phyloP scores from a whole-genome alignment of 1,284 basidiomycete genomes.

The Rhodotorula mucilaginosa region DNA sequence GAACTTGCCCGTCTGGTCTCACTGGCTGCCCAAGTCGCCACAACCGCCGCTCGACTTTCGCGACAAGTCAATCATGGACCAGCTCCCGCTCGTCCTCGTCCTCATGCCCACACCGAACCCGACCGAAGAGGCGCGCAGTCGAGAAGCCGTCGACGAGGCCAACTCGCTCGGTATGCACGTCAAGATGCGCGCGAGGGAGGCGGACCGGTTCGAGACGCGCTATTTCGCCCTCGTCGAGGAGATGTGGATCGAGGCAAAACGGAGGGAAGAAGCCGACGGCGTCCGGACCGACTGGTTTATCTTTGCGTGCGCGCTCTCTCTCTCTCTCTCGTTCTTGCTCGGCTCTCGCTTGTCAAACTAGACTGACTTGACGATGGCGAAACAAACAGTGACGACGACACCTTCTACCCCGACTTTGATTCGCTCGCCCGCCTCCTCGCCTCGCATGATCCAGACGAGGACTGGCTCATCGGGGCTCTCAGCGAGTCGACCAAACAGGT shows the following conservation, averaged over 20 bases:
- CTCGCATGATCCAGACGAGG: conserved; percentile 21
- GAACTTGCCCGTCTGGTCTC: conserved; percentile 42
- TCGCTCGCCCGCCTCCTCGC: conserved; percentile 35
- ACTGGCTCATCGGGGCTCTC: conserved; percentile 37
- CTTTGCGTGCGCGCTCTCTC: conserved; percentile 43
- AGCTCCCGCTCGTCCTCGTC: conserved; percentile 34
- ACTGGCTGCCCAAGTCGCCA: conserved; percentile 37
- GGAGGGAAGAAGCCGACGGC: conserved; percentile 26
- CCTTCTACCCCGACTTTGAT: conserved; percentile 42
- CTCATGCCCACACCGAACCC: conserved; percentile 38
- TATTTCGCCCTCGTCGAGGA: conserved; percentile 41
- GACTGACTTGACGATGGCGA: not conserved
- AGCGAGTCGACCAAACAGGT: conserved; percentile 41
- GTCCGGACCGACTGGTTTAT: conserved; percentile 42
- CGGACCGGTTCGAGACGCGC: conserved; percentile 41
- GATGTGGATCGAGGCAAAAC: conserved; percentile 36
- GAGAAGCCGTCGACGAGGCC: conserved; percentile 41
- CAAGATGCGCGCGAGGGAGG: conserved; percentile 30
- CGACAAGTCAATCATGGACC: not conserved
- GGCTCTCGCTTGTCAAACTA: too few species aligned
- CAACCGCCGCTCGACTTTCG: conserved; percentile 18
- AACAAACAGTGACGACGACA: conserved; percentile 42
- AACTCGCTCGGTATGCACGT: conserved; percentile 38
- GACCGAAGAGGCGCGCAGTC: conserved; percentile 35
- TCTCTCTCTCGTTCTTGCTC: not conserved